Evolutionary conservation across 148 eudicot genomes (phyloP).

Genomic region (Diospyros lotus): DNA sequence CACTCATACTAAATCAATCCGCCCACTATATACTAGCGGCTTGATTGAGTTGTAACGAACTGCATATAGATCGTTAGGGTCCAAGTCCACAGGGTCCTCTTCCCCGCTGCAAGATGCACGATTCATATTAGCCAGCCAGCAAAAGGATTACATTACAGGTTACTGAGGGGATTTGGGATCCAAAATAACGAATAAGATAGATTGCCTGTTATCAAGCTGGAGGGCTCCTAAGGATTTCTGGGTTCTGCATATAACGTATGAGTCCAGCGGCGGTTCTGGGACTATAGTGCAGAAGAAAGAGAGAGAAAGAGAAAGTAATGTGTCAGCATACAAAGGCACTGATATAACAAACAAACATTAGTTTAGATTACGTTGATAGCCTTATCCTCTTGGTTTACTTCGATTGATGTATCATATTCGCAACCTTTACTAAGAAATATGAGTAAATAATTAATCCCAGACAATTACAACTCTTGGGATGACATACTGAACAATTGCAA

Average conservation of each 20-base stretch:
- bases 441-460: too few relatives aligned
- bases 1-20: conserved; percentile 73
- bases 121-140: neutral
- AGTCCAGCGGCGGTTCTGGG: conserved; percentile 67
- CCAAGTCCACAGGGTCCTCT: conserved; percentile 67
- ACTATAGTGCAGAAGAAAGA: conserved; percentile 27
- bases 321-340: neutral
- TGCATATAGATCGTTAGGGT: conserved; percentile 78
- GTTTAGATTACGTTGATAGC: neutral
- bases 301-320: neutral
- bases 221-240: conserved; percentile 66
- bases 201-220: conserved; percentile 80
- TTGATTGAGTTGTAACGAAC: conserved; percentile 78
- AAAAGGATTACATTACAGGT: too few relatives aligned
- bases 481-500: too few relatives aligned
- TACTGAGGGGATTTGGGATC: neutral
- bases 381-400: neutral
- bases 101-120: conserved; percentile 50
- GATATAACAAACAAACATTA: too few relatives aligned
- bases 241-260: conserved; percentile 80
- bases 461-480: too few relatives aligned
- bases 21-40: conserved; percentile 64
- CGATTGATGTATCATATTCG: neutral
- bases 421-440: neutral
- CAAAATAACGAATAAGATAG: neutral